phyloP scores from a whole-genome alignment of 1,284 basidiomycete species.

The Peniophora sp. region DNA sequence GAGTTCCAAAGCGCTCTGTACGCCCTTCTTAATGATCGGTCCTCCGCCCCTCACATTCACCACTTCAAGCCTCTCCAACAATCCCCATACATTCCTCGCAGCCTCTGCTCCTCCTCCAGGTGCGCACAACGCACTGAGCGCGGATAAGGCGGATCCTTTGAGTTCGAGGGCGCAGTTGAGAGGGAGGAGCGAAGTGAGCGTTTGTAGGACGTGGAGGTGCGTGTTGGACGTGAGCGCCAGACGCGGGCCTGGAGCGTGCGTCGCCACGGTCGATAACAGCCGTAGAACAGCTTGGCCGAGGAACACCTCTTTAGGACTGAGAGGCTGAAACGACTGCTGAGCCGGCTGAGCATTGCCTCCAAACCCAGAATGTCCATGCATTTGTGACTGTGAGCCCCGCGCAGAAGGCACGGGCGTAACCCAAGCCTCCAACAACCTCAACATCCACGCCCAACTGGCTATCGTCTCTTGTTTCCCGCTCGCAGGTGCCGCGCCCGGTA shows the following conservation, averaged over 20 bases:
- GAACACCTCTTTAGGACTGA: slow-evolving; percentile 68
- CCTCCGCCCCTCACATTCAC: slow-evolving; percentile 55
- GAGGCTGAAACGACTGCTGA: slow-evolving; percentile 31
- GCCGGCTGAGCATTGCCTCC: slow-evolving; percentile 22
- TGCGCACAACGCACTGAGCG: slow-evolving; percentile 79
- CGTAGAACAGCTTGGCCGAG: slow-evolving; percentile 78
- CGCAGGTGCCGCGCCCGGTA: slow-evolving; percentile 40
- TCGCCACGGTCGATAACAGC: slow-evolving; percentile 75
- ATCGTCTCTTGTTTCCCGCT: slow-evolving; percentile 17
- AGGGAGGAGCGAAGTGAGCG: slow-evolving; percentile 73
- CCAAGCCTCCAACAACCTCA: slow-evolving; percentile 49
- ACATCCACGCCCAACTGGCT: slow-evolving; percentile 44
- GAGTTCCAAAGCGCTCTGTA: slow-evolving; percentile 79
- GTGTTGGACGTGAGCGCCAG: slow-evolving; percentile 74
- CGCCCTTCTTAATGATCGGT: slow-evolving; percentile 51
- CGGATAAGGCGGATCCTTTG: slow-evolving; percentile 82
- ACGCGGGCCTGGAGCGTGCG: slow-evolving; percentile 72
- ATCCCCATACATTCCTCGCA: slow-evolving; percentile 73
- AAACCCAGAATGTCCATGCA: slow-evolving; percentile 5
- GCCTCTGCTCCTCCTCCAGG: slow-evolving; percentile 75
- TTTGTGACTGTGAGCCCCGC: too few relatives aligned
- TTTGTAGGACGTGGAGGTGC: slow-evolving; percentile 73
- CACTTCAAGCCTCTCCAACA: slow-evolving; percentile 82
- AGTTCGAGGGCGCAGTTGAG: slow-evolving; percentile 63
- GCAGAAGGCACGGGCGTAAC: slow-evolving; percentile 17